A percentile compares a stretch with the other conserved stretches of the same genome.
phyloP scores from a whole-genome alignment of 352 stramenopile genomes.

The Phytophthora boehmeriae region DNA sequence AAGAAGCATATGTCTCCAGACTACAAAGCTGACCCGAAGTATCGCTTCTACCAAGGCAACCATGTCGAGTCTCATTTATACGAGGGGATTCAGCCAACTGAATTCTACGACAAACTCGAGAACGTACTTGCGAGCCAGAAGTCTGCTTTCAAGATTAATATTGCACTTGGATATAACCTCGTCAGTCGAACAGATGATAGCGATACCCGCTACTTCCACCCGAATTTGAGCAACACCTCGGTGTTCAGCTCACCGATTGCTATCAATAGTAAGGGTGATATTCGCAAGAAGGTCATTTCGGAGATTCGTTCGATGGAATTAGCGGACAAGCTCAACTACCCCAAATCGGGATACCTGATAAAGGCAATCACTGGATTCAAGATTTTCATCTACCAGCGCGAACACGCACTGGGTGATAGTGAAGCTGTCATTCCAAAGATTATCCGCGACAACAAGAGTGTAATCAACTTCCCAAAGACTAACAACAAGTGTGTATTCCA shows the following conservation, averaged over 20 bases:
- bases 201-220: slow-evolving; percentile 2
- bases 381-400: slow-evolving; percentile 11
- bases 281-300: background rate
- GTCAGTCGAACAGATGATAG: slow-evolving; percentile 4
- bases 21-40: background rate
- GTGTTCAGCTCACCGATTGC: slow-evolving; percentile 15
- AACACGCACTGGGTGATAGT: slow-evolving; percentile 13
- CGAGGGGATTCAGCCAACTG: background rate
- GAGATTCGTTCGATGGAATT: too few relatives aligned
- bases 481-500: background rate
- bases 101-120: slow-evolving; percentile 11
- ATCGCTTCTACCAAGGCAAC: slow-evolving; percentile 7
- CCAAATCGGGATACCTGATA: slow-evolving; percentile 1
- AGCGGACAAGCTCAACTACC: slow-evolving; percentile 1
- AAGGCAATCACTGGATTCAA: slow-evolving; percentile 13
- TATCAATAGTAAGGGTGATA: slow-evolving; percentile 16
- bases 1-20: slow-evolving; percentile 6
- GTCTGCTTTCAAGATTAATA: slow-evolving; percentile 19
- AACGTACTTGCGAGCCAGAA: slow-evolving; percentile 12
- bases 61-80: background rate
- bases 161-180: slow-evolving; percentile 16
- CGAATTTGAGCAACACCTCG: slow-evolving; percentile 3
- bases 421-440: too few relatives aligned
- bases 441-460: background rate
- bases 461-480: background rate